Evolutionary conservation across 129 eudicot genomes (phyloP), one percentile per base, ranked within the genome.

Genomic region (Escallonia rubra): DNA sequence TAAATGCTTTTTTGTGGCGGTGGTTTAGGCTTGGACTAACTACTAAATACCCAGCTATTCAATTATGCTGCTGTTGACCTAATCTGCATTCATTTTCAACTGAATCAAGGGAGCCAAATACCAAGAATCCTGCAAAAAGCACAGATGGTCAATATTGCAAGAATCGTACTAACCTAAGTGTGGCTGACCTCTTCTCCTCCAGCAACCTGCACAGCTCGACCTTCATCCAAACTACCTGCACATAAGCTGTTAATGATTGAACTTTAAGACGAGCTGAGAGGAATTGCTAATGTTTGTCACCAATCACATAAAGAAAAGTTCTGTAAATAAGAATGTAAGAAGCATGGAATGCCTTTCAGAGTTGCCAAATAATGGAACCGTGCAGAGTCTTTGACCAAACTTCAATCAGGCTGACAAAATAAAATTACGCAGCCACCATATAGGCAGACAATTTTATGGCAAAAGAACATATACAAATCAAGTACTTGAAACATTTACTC

Each of bases 151-250:
- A 8, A 63, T 52, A 82, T 55, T 23, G 58, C 45, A 39, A 8
- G 44, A 58, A 42, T 55, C 66, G 72, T 42, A 74, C 89, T 65
- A 70, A 94, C 99, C 99, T 94, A 63, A 94, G 85, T 61, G 74
- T 70, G 59, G 99, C 95, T 41, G 87, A 72, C 80, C 96, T 82
- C 87, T 89, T 94, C 79, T 94, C 99, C 74, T 94, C 96, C 86
- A 94, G 81, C 85, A 82, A 74, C 67, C 81, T 85, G 74, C 90
- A 86, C 59, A 87, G 73, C 85, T 94, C 90, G 23, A 80, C 92
- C 82, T 89, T 94, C 80, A 94, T 75, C 96, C 95, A 87, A 49
- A 86, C 81, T 64, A 89, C 96, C 99, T 89, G 85, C 81, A 74
- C 47, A 79, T 23, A 83, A 59, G 64, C 73, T 14, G 59, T 67